Conservation (phyloP, 2,329 filamentous ascomycete species). For the Aspergillus unguis region DNA sequence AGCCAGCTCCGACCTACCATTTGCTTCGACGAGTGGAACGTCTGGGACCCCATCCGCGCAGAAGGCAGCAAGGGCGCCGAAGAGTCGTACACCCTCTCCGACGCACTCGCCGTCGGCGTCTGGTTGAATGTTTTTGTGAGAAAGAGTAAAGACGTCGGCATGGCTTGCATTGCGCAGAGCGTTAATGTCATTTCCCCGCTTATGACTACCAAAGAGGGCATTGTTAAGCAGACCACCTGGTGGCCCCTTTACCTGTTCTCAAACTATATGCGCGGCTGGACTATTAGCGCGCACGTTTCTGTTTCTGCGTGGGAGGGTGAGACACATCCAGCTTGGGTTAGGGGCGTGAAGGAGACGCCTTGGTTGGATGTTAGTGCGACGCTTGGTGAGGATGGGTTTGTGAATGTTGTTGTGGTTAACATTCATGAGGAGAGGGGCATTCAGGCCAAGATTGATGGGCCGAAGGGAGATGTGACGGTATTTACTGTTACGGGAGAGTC, state of each 20-base stretch:
- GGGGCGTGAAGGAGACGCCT: conserved; percentile 60
- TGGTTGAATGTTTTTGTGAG: conserved; percentile 76
- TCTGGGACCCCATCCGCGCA: conserved; percentile 71
- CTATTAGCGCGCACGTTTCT: conserved; percentile 63
- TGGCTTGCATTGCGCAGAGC: conserved; percentile 75
- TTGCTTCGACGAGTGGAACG: conserved; percentile 84
- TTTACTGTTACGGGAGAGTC: conserved; percentile 60
- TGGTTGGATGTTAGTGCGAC: conserved; percentile 49
- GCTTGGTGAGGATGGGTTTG: conserved; percentile 53
- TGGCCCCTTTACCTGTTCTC: conserved; percentile 69
- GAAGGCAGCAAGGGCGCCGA: conserved; percentile 70
- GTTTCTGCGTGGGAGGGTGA: conserved; percentile 62
- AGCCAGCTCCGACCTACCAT: conserved; percentile 64
- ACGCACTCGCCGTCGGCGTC: conserved; percentile 69
- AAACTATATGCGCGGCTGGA: conserved; percentile 70
- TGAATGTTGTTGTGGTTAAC: conserved; percentile 71
- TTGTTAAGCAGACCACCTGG: conserved; percentile 71
- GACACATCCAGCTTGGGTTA: conserved; percentile 38
- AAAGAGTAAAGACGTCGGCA: conserved; percentile 67
- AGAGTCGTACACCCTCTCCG: conserved; percentile 70
- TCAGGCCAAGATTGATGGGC: conserved; percentile 58
- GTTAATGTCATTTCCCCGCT: conserved; percentile 76
- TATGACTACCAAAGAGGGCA: conserved; percentile 64
- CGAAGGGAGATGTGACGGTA: conserved; percentile 53
- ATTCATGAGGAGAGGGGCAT: conserved; percentile 61